These are phyloP conservation scores for Talaromyces nanjingensis DNA, from an alignment of 495 filamentous ascomycete genomes.

Conservation along the genomic window DNA sequence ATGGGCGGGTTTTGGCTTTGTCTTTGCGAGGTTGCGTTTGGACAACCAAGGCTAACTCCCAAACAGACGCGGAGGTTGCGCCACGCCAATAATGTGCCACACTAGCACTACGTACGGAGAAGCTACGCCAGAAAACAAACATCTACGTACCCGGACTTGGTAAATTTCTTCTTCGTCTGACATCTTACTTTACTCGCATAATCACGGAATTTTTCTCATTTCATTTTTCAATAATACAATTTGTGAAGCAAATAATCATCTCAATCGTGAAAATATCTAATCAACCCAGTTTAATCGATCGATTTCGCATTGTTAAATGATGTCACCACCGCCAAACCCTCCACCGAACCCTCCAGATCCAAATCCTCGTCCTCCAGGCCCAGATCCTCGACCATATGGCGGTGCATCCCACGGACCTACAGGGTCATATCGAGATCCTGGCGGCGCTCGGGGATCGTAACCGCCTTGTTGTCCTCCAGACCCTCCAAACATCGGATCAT, in stretches of 20 bases:
- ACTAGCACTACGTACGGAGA: neutral
- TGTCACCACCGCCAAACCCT: constrained; percentile 51
- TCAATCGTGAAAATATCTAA: neutral
- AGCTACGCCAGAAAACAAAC: neutral
- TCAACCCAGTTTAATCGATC: neutral
- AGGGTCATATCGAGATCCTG: constrained; percentile 71
- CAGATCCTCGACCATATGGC: constrained; percentile 40
- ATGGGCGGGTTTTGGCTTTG: neutral
- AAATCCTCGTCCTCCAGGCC: constrained; percentile 38
- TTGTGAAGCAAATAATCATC: neutral
- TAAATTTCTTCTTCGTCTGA: neutral
- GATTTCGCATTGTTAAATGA: constrained; percentile 44
- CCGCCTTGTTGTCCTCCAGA: constrained; percentile 36
- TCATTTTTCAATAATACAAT: constrained; percentile 3
- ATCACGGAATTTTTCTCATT: neutral
- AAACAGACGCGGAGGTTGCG: constrained; percentile 4
- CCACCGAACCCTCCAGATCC: constrained; percentile 30
- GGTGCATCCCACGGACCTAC: constrained; percentile 63
- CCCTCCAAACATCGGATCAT: constrained; percentile 83
- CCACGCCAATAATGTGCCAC: neutral
- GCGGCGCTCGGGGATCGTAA: constrained; percentile 40
- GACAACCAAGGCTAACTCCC: neutral
- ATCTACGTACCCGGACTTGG: neutral
- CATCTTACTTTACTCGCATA: neutral
- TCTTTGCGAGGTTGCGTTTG: constrained; percentile 16